A percentile compares a stretch with the other conserved stretches of the same genome.
These are phyloP conservation scores for Penicillium cataractarum DNA, from an alignment of 495 filamentous ascomycete genomes.

Conservation along the genomic window DNA sequence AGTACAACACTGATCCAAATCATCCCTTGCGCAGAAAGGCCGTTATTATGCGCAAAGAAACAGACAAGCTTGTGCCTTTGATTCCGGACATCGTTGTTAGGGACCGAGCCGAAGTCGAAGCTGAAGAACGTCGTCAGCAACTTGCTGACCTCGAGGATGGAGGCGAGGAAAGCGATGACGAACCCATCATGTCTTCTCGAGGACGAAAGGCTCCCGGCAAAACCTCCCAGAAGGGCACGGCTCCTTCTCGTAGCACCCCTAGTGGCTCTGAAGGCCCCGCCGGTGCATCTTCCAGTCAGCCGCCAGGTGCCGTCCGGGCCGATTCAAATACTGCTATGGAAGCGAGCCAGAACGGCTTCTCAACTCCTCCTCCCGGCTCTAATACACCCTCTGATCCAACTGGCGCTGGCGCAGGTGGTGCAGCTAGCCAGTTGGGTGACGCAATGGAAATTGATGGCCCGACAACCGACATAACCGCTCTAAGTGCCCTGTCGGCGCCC, in stretches of 20 bases:
- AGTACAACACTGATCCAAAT: constrained; percentile 87
- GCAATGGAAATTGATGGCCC: constrained; percentile 78
- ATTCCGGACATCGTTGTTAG: constrained; percentile 91
- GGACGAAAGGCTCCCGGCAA: constrained; percentile 86
- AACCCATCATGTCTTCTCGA: constrained; percentile 96
- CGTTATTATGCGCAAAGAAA: constrained; percentile 93
- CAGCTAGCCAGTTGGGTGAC: constrained; percentile 76
- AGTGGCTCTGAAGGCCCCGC: constrained; percentile 73
- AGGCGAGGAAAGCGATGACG: constrained; percentile 90
- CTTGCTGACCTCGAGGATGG: constrained; percentile 72
- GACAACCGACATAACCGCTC: constrained; percentile 60
- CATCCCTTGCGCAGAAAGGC: constrained; percentile 93
- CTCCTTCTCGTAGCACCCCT: constrained; percentile 69
- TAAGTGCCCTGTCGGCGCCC: constrained; percentile 48
- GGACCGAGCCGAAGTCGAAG: constrained; percentile 92
- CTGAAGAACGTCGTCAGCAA: constrained; percentile 86
- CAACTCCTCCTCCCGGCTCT: constrained; percentile 76
- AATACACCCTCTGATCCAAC: constrained; percentile 77
- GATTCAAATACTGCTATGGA: constrained; percentile 67
- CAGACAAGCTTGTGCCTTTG: constrained; percentile 90
- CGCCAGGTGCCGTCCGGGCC: constrained; percentile 53
- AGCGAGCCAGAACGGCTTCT: constrained; percentile 79
- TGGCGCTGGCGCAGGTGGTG: constrained; percentile 57
- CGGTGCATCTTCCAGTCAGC: constrained; percentile 57
- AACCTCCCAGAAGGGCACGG: constrained; percentile 71